phyloP scores from a whole-genome alignment of 495 filamentous ascomycete genomes.

The Xylaria intraflava region DNA sequence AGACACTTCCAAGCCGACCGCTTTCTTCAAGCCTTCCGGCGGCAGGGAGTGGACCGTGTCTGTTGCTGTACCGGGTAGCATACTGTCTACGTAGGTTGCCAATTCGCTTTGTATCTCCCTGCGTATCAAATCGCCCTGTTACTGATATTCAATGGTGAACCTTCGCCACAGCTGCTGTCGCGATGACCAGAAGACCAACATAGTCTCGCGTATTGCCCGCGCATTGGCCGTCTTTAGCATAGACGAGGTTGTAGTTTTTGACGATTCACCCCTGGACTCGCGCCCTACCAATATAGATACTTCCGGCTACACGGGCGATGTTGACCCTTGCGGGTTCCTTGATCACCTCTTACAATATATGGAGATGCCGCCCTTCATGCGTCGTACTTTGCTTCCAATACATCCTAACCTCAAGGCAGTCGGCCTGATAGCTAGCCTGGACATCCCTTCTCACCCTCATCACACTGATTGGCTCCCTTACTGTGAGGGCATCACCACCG shows the following conservation, averaged over 20 bases:
- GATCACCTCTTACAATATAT: slow-evolving; percentile 66
- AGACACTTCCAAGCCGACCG: slow-evolving; percentile 27
- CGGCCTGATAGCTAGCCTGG: slow-evolving; percentile 60
- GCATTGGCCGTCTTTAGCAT: slow-evolving; percentile 68
- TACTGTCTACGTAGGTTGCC: slow-evolving; percentile 40
- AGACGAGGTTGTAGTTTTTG: slow-evolving; percentile 70
- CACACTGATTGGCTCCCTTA: slow-evolving; percentile 60
- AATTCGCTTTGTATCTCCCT: background rate
- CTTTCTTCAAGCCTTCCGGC: slow-evolving; percentile 30
- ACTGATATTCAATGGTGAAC: background rate
- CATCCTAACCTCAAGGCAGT: slow-evolving; percentile 61
- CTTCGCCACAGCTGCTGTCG: slow-evolving; percentile 34
- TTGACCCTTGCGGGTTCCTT: slow-evolving; percentile 63
- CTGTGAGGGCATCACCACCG: slow-evolving; percentile 60
- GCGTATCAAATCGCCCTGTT: background rate
- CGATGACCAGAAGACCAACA: slow-evolving; percentile 57
- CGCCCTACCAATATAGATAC: slow-evolving; percentile 36
- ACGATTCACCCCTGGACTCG: slow-evolving; percentile 46
- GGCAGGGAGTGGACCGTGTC: slow-evolving; percentile 44
- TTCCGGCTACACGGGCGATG: slow-evolving; percentile 54
- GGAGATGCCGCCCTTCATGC: slow-evolving; percentile 69
- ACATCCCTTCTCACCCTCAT: slow-evolving; percentile 70
- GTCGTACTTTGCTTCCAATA: slow-evolving; percentile 59
- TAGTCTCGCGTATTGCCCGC: slow-evolving; percentile 63
- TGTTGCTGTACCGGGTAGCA: slow-evolving; percentile 41